Conservation (phyloP, 2,329 filamentous ascomycete species). For the Pseudogymnoascus sp. region DNA sequence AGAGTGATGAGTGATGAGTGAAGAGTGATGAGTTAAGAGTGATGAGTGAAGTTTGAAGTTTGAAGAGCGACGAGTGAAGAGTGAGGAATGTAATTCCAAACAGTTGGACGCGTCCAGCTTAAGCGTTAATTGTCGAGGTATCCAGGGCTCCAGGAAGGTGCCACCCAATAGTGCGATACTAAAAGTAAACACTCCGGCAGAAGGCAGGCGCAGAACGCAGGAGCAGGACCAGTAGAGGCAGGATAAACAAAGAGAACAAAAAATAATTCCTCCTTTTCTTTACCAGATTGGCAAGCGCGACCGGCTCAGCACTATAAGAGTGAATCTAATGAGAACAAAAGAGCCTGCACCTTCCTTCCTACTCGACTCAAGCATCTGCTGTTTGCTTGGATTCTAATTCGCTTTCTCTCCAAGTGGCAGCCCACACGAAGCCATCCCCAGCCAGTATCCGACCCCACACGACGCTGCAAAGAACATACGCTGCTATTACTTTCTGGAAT, state of each 20-base stretch:
- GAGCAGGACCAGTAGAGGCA: neutral
- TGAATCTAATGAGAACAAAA: neutral
- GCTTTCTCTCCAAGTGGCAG: neutral
- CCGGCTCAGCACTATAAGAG: neutral
- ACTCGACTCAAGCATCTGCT: neutral
- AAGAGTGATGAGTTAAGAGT: neutral
- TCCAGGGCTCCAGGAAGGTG: neutral
- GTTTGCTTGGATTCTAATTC: neutral
- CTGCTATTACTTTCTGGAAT: neutral
- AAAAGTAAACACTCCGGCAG: neutral
- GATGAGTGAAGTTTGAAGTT: neutral
- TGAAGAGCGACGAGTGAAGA: neutral
- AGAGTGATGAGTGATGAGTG: neutral
- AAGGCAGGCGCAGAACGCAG: neutral
- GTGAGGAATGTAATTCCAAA: neutral
- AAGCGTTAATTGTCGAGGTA: neutral
- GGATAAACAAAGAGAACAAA: neutral
- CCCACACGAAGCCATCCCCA: neutral
- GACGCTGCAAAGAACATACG: neutral
- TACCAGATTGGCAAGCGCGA: neutral
- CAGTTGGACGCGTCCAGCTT: neutral
- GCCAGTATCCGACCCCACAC: neutral
- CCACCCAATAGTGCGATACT: neutral
- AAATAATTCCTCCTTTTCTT: neutral
- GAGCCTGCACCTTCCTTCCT: neutral